Conservation (phyloP, 1,284 basidiomycete species). For the Pascua sp. region DNA sequence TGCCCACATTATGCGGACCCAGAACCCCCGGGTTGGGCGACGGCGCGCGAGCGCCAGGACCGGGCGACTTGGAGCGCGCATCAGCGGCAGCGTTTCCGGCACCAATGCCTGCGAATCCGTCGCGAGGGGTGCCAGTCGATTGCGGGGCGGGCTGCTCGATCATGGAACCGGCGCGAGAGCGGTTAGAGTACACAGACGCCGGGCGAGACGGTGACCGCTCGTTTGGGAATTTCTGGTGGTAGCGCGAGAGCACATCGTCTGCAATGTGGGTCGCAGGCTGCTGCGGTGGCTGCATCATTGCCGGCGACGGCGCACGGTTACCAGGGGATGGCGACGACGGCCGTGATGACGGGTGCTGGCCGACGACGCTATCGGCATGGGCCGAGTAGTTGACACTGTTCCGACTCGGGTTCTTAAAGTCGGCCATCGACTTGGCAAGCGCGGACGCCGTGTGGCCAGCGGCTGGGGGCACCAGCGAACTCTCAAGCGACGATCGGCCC, state of each 20-base stretch:
- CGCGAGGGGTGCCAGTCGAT: conserved; percentile 44
- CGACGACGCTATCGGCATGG: conserved; percentile 69
- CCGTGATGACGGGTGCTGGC: conserved; percentile 62
- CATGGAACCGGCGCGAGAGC: conserved; percentile 39
- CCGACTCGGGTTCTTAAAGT: conserved; percentile 43
- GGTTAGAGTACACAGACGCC: conserved; percentile 40
- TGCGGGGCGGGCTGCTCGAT: conserved; percentile 23
- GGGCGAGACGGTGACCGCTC: conserved; percentile 61
- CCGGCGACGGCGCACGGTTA: conserved; percentile 32
- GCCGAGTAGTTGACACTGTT: conserved; percentile 51
- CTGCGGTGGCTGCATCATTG: conserved; percentile 66
- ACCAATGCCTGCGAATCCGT: conserved; percentile 74
- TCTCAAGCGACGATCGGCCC: conserved; percentile 32
- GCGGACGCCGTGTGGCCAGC: conserved; percentile 49
- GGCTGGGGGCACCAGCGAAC: conserved; percentile 46
- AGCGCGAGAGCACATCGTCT: conserved; percentile 71
- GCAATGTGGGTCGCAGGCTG: conserved; percentile 56
- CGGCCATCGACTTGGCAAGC: conserved; percentile 48
- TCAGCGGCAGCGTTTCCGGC: conserved; percentile 54
- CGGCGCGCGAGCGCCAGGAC: conserved; percentile 48
- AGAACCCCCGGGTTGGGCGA: conserved; percentile 32
- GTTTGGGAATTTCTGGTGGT: conserved; percentile 81
- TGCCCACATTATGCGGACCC: conserved; percentile 58
- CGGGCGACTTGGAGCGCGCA: conserved; percentile 60
- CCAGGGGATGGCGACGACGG: conserved; percentile 62